phyloP scores from a whole-genome alignment of 169 alveolate genomes.

The Cryptosporidium sp. region DNA sequence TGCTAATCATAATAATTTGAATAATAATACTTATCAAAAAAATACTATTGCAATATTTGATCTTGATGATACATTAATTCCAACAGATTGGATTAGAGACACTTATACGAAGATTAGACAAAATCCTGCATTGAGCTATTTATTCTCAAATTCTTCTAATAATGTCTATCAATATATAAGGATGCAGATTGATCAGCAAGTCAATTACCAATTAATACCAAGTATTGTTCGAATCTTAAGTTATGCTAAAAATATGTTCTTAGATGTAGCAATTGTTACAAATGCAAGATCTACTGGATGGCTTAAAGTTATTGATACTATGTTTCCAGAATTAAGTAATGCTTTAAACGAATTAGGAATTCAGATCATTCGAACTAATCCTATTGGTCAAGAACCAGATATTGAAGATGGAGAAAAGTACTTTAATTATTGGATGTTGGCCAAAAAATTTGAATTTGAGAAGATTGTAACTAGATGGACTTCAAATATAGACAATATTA shows the following conservation, averaged over 20 bases:
- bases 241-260: slow-evolving; percentile 80
- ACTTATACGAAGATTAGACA: slow-evolving; percentile 60
- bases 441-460: slow-evolving; percentile 79
- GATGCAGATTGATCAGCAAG: slow-evolving; percentile 81
- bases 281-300: slow-evolving; percentile 86
- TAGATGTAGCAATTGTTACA: slow-evolving; percentile 85
- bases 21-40: neutral
- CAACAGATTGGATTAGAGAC: slow-evolving; percentile 86
- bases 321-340: slow-evolving; percentile 84
- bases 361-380: slow-evolving; percentile 84
- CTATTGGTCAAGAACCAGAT: slow-evolving; percentile 82
- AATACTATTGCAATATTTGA: slow-evolving; percentile 82
- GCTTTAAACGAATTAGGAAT: slow-evolving; percentile 79
- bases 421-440: slow-evolving; percentile 86
- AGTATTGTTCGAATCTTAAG: slow-evolving; percentile 77
- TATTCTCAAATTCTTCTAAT: slow-evolving; percentile 51
- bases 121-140: slow-evolving; percentile 28
- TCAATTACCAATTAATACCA: slow-evolving; percentile 79
- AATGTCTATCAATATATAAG: slow-evolving; percentile 78
- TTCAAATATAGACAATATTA: slow-evolving; percentile 33
- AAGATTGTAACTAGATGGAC: slow-evolving; percentile 54
- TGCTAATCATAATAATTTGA: neutral
- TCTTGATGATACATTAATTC: slow-evolving; percentile 86
- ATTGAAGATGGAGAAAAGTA: slow-evolving; percentile 81
- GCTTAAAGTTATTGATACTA: slow-evolving; percentile 82